Evolutionary conservation across 2,329 filamentous ascomycete genomes (phyloP).

Genomic region (Stachybotrys elegans): DNA sequence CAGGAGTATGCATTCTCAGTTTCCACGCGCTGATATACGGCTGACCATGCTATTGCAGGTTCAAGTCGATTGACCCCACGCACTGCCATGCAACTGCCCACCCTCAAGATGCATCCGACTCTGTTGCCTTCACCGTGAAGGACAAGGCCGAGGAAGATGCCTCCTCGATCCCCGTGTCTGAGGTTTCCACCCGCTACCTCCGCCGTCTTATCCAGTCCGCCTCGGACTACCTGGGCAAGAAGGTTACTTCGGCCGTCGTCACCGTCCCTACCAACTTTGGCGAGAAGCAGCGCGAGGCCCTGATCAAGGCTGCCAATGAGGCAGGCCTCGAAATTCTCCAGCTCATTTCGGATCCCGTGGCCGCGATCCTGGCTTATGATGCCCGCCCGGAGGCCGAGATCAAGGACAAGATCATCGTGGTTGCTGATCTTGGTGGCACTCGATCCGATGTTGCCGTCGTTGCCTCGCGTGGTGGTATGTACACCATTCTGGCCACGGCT

Average conservation of each 20-base stretch:
- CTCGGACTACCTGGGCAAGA: conserved; percentile 86
- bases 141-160: conserved; percentile 63
- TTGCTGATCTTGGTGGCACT: conserved; percentile 89
- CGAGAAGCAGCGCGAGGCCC: conserved; percentile 78
- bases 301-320: conserved; percentile 71
- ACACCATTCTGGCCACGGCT: conserved; percentile 86
- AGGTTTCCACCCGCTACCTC: conserved; percentile 80
- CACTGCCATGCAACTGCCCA: conserved; percentile 92
- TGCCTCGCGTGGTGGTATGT: conserved; percentile 89
- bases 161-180: conserved; percentile 70
- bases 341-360: conserved; percentile 85
- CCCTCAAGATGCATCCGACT: conserved; percentile 67
- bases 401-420: conserved; percentile 83
- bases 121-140: conserved; percentile 76
- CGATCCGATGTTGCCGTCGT: conserved; percentile 88
- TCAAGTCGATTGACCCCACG: conserved; percentile 94
- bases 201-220: conserved; percentile 77
- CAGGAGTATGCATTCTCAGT: conserved; percentile 69
- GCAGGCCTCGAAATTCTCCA: conserved; percentile 88
- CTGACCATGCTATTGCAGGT: conserved; percentile 44
- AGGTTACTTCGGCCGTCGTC: conserved; percentile 90
- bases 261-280: conserved; percentile 91
- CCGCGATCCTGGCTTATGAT: conserved; percentile 86
- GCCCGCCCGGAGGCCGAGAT: conserved; percentile 70
- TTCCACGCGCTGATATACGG: too few species aligned